A percentile compares a stretch with the other conserved stretches of the same genome.
Evolutionary conservation across 257 asterid genomes (phyloP).

Genomic region (Nicotiana tabacum): DNA sequence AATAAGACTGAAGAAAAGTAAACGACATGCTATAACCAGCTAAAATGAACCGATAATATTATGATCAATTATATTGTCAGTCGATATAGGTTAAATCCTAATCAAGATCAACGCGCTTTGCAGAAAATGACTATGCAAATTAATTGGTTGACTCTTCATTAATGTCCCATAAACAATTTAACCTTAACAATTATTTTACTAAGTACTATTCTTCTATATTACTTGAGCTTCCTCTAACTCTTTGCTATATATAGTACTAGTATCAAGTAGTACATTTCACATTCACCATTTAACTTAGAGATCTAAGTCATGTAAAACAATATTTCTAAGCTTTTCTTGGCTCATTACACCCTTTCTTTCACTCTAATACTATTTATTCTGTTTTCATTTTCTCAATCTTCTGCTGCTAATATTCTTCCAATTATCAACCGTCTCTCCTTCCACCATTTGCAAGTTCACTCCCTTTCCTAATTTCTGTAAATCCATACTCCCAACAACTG

Average conservation of each 20-base stretch:
- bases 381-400: background rate
- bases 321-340: background rate
- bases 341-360: background rate
- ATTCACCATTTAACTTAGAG: background rate
- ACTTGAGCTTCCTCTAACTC: background rate
- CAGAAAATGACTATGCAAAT: background rate
- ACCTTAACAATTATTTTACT: background rate
- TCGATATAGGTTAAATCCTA: background rate
- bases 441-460: slow-evolving; percentile 20
- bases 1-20: too few relatives aligned
- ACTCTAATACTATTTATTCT: background rate
- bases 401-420: background rate
- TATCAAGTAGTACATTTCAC: background rate
- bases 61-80: background rate
- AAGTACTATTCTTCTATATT: background rate
- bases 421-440: background rate
- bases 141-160: background rate
- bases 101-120: background rate
- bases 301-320: background rate
- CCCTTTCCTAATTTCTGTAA: slow-evolving; percentile 19
- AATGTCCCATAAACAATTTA: background rate
- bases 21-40: background rate
- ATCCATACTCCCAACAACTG: background rate
- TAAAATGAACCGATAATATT: background rate
- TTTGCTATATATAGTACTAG: background rate